A percentile compares a stretch with the other conserved stretches of the same genome.
These are phyloP conservation scores for Cicer yamashitae DNA, from an alignment of 306 rosid species.

Conservation along the genomic window DNA sequence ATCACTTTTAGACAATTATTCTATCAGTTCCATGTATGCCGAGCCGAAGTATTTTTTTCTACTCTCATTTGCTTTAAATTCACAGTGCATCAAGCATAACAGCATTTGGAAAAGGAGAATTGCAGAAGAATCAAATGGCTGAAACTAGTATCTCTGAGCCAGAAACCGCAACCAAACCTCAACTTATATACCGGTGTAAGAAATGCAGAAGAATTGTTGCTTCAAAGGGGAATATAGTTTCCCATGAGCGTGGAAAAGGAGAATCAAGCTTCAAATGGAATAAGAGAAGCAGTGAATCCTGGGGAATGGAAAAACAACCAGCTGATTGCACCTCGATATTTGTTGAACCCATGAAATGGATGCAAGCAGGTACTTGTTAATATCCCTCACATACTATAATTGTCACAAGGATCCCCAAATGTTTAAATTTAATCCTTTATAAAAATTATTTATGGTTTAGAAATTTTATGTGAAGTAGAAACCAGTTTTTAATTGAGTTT, in stretches of 20 bases:
- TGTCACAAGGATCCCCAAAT: neutral
- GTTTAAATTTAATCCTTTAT: neutral
- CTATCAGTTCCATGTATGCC: neutral
- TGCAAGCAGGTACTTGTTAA: slow-evolving; percentile 70
- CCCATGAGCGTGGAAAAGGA: slow-evolving; percentile 75
- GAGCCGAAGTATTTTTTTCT: neutral
- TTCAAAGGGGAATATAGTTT: slow-evolving; percentile 64
- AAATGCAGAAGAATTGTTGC: slow-evolving; percentile 86
- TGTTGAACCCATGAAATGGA: slow-evolving; percentile 91
- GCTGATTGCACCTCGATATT: slow-evolving; percentile 76
- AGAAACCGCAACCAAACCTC: slow-evolving; percentile 53
- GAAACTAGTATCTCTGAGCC: slow-evolving; percentile 50
- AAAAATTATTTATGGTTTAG: neutral
- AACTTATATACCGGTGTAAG: slow-evolving; percentile 70
- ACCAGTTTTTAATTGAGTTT: neutral
- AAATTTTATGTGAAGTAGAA: neutral
- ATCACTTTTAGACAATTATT: neutral
- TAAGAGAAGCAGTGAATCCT: slow-evolving; percentile 57
- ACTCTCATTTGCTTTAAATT: slow-evolving; percentile 28
- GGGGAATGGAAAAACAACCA: slow-evolving; percentile 48
- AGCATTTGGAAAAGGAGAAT: slow-evolving; percentile 27
- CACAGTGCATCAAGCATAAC: slow-evolving; percentile 28
- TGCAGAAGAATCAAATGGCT: slow-evolving; percentile 47
- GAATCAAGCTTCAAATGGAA: slow-evolving; percentile 77
- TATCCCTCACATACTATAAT: neutral